Evolutionary conservation across 176 grass and related monocot species (phyloP).

Genomic region (Stipa capillata): DNA sequence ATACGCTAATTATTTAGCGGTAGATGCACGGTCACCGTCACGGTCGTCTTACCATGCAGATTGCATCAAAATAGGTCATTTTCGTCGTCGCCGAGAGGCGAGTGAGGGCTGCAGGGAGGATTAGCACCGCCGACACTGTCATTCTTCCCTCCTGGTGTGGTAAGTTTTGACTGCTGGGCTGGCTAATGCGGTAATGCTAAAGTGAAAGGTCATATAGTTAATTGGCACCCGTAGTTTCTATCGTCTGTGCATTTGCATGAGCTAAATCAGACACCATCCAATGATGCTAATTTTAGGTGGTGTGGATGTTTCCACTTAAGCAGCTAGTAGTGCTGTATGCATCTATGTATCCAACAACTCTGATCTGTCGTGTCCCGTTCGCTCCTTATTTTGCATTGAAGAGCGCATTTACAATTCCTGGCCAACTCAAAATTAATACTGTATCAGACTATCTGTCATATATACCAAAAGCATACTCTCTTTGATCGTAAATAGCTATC

Average conservation of each 20-base stretch:
- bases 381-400: background rate
- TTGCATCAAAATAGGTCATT: background rate
- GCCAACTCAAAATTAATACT: background rate
- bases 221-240: too few relatives aligned
- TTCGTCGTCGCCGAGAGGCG: background rate
- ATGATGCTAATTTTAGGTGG: background rate
- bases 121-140: background rate
- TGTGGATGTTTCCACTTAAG: background rate
- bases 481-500: too few relatives aligned
- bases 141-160: background rate
- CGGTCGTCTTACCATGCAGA: slow-evolving; percentile 11
- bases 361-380: background rate
- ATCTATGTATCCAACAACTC: background rate
- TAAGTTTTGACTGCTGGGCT: too few relatives aligned
- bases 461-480: too few relatives aligned
- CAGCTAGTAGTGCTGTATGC: background rate
- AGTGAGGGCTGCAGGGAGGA: too few relatives aligned
- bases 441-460: too few relatives aligned
- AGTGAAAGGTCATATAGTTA: too few relatives aligned
- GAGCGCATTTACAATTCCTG: background rate
- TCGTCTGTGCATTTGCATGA: too few relatives aligned
- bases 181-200: too few relatives aligned
- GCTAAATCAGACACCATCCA: too few relatives aligned
- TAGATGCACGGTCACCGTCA: slow-evolving; percentile 31
- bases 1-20: background rate